Base-by-base conservation (phyloP, 345 rosid genomes). In the Salix caprea region DNA sequence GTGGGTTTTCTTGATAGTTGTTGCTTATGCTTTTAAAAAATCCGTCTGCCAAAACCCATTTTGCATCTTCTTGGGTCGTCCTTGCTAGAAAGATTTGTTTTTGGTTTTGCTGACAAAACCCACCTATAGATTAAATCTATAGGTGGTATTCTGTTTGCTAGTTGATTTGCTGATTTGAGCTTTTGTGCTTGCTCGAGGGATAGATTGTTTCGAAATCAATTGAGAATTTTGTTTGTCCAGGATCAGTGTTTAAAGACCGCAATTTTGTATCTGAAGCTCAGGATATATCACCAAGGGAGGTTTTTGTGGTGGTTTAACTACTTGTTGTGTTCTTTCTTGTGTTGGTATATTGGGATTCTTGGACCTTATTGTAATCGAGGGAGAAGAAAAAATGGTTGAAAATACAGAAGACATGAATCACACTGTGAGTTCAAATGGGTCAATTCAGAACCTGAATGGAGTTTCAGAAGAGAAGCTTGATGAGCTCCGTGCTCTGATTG, bases 301-400 rank as follows among this genome's bases (percentile, higher is more conserved):
- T 39, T 32, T 74, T 64, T 64, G 48, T 78, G 18, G 44, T 68
- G 58, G 5, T 46, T 11, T 67, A 39, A n/a, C 74, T 56, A 15
- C 37, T 26, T 76, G 60, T 15, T 65, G 16, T 68, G 24, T 73
- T 67, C 16, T 71, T 23, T 6, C 26, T 13, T 52, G 4, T 50
- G 30, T 7, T 36, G 24, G 19, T 24, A 21, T 32, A 16, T 60
- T n/a, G 40, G 37, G 61, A 48, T 23, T 5, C 16, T 28, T 3
- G 36, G 9, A 15, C 62, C 28, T 34, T 34, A 37, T 54, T 30
- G 73, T 73, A 44, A 72, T 30, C 68, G 40, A 34, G 52, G 52
- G 50, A 34, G 61, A 62, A 72, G 65, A 80, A 65, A 81, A 74
- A 68, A 90, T 87, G 91, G 90, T 83, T 62, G 88, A 82, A 79